A percentile compares a stretch with the other conserved stretches of the same genome.
Evolutionary conservation across 345 rosid species (phyloP).

Genomic region (Eucalyptus erythrocorys): DNA sequence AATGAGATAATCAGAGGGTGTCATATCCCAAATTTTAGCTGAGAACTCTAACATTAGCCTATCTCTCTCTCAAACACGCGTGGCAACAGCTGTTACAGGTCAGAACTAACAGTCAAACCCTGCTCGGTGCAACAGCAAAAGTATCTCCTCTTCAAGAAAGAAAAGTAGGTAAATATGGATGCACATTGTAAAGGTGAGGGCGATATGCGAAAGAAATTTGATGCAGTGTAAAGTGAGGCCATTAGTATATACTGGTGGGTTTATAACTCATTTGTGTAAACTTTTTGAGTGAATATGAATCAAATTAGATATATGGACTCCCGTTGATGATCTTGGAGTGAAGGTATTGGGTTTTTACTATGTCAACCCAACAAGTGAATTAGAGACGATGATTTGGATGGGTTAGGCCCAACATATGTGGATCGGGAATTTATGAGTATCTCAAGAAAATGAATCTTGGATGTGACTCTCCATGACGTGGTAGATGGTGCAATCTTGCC

Average conservation of each 20-base stretch:
- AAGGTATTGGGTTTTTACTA: too few relatives aligned
- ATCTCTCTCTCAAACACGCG: not conserved
- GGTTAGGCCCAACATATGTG: too few relatives aligned
- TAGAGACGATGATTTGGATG: too few relatives aligned
- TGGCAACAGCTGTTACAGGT: not conserved
- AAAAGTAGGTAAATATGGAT: not conserved
- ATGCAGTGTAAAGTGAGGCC: not conserved
- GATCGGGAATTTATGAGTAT: too few relatives aligned
- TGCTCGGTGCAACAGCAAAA: not conserved
- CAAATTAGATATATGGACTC: too few relatives aligned
- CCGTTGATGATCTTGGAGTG: too few relatives aligned
- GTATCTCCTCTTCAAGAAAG: not conserved
- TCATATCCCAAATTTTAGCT: not conserved
- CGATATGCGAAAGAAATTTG: not conserved
- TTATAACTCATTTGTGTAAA: not conserved
- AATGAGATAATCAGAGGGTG: not conserved
- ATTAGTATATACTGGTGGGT: not conserved
- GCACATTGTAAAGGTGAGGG: not conserved
- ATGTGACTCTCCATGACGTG: not conserved
- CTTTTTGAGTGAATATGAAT: not conserved
- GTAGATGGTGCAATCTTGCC: not conserved
- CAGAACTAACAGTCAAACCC: not conserved
- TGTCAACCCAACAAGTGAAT: too few relatives aligned
- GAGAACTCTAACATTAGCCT: not conserved
- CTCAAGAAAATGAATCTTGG: too few relatives aligned